These are phyloP conservation scores for Tolypocladium capitatum DNA, from an alignment of 2,329 filamentous ascomycete genomes.

Conservation along the genomic window DNA sequence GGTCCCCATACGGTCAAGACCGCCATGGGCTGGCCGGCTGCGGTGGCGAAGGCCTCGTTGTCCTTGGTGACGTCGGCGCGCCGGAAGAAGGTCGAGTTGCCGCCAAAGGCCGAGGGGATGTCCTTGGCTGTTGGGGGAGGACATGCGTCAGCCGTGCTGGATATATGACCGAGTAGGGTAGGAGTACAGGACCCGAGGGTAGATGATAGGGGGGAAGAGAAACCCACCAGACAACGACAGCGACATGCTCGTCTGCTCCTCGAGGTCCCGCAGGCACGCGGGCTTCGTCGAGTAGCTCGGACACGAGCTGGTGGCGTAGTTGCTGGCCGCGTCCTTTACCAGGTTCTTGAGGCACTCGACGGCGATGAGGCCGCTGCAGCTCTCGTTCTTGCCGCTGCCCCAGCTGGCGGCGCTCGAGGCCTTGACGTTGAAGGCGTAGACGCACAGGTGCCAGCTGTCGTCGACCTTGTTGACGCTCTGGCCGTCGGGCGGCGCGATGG, in stretches of 20 bases:
- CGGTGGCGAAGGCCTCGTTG: not conserved
- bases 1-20: constrained; percentile 2
- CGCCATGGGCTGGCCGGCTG: constrained; percentile 1
- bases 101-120: not conserved
- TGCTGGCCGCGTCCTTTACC: not conserved
- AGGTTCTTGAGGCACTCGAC: constrained; percentile 3
- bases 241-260: not conserved
- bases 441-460: constrained; percentile 5
- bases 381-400: constrained; percentile 1
- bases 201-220: too few species aligned
- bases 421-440: constrained; percentile 3
- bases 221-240: not conserved
- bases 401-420: not conserved
- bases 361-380: constrained; percentile 3
- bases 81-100: constrained; percentile 3
- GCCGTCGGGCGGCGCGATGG: not conserved
- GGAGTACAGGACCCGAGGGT: too few species aligned
- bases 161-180: not conserved
- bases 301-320: constrained; percentile 1
- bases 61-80: not conserved
- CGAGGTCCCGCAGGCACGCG: constrained; percentile 3
- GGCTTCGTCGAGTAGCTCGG: not conserved
- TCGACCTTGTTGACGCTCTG: not conserved
- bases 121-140: not conserved
- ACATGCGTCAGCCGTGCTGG: not conserved